phyloP scores from a whole-genome alignment of 495 filamentous ascomycete species.

The Lentithecium fluviatile region DNA sequence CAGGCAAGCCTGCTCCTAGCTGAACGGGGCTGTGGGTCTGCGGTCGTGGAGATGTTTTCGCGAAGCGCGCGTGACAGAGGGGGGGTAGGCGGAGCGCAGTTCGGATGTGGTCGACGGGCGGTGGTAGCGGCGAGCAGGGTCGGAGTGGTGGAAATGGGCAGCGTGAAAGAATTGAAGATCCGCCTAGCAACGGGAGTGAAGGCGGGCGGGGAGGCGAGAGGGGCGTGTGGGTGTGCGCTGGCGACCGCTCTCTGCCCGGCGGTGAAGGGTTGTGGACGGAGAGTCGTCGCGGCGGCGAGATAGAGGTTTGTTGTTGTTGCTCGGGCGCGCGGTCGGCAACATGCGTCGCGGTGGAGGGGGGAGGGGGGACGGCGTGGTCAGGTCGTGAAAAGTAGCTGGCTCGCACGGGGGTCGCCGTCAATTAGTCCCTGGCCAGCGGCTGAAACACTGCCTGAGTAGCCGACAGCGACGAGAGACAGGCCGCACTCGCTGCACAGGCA shows the following conservation, averaged over 20 bases:
- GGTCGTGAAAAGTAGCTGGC: conserved; percentile 14
- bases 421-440: conserved; percentile 16
- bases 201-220: conserved; percentile 4
- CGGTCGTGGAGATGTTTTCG: not conserved
- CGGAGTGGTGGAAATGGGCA: not conserved
- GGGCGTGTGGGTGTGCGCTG: not conserved
- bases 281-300: not conserved
- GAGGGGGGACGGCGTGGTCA: conserved; percentile 22
- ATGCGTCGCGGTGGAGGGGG: conserved; percentile 24
- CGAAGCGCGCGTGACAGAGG: not conserved
- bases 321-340: conserved; percentile 20
- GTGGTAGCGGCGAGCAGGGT: not conserved
- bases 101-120: not conserved
- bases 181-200: not conserved
- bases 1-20: not conserved
- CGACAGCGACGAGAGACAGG: conserved; percentile 9
- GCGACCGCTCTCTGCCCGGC: conserved; percentile 4
- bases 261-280: not conserved
- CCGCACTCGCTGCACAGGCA: conserved; percentile 6
- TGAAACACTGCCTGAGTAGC: conserved; percentile 25
- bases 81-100: not conserved
- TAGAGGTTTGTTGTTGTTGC: not conserved
- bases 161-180: not conserved
- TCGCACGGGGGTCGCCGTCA: conserved; percentile 5
- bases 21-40: not conserved